Conservation (phyloP, 441 rosid species). For the Pelargonium cotyledonis region DNA sequence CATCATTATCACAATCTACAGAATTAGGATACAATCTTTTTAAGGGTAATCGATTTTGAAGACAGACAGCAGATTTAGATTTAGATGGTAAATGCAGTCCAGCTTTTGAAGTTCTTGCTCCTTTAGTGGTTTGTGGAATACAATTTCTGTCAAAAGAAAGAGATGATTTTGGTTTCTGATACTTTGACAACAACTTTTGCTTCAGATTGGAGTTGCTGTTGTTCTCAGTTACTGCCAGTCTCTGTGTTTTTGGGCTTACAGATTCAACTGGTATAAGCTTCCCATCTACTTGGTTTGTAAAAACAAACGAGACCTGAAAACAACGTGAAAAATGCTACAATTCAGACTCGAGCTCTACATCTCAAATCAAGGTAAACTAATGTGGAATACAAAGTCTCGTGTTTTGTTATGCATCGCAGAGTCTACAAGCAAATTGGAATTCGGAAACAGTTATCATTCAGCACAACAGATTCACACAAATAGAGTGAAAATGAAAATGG, state of each 20-base stretch:
- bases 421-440: not conserved
- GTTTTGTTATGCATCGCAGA: not conserved
- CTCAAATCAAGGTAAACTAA: not conserved
- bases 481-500: too few relatives aligned
- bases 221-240: slow-evolving; percentile 17
- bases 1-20: slow-evolving; percentile 24
- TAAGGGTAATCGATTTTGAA: slow-evolving; percentile 35
- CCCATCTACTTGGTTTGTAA: slow-evolving; percentile 91
- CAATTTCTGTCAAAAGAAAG: slow-evolving; percentile 26
- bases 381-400: not conserved
- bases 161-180: slow-evolving; percentile 33
- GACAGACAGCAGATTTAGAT: slow-evolving; percentile 21
- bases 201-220: slow-evolving; percentile 17
- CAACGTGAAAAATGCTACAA: slow-evolving; percentile 3
- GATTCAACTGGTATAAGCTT: slow-evolving; percentile 79
- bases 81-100: slow-evolving; percentile 12
- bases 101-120: slow-evolving; percentile 31
- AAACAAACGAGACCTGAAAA: slow-evolving; percentile 78
- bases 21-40: slow-evolving; percentile 35
- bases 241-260: slow-evolving; percentile 30
- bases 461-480: too few relatives aligned
- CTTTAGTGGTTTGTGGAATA: slow-evolving; percentile 22
- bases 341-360: not conserved
- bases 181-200: slow-evolving; percentile 29
- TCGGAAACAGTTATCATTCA: not conserved